Evolutionary conservation across 345 rosid species (phyloP).

Genomic region (Rhizophora mangle): DNA sequence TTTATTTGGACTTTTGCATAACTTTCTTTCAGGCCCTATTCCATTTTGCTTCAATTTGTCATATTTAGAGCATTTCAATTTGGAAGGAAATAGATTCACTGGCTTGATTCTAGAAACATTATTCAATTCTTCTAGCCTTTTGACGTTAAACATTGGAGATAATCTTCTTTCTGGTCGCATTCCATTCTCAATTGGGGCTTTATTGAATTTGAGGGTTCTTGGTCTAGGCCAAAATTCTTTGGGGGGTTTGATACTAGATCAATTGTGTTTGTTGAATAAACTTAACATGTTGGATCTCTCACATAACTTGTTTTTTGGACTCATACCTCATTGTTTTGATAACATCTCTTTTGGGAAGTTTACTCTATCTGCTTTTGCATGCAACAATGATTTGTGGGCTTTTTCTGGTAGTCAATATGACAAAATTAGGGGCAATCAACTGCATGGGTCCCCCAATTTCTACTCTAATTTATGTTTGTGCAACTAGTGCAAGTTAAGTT

Average conservation of each 20-base stretch:
- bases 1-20: not conserved
- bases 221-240: not conserved
- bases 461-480: rapidly evolving
- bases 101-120: not conserved
- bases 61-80: not conserved
- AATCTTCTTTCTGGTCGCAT: not conserved
- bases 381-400: rapidly evolving
- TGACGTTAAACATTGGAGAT: not conserved
- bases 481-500: not conserved
- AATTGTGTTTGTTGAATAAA: not conserved
- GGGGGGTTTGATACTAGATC: not conserved
- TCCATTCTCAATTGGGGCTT: not conserved
- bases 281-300: not conserved
- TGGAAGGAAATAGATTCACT: not conserved
- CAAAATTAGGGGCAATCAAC: rapidly evolving
- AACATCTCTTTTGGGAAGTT: not conserved
- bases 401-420: too few species aligned
- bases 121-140: not conserved
- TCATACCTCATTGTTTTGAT: not conserved
- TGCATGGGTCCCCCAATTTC: too few species aligned
- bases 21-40: not conserved
- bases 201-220: not conserved
- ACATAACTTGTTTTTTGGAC: not conserved
- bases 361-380: too few species aligned
- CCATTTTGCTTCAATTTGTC: not conserved